Evolutionary conservation across 2,329 filamentous ascomycete species (phyloP), one percentile per base, ranked within the genome.

Genomic region (Fusarium paranaense): DNA sequence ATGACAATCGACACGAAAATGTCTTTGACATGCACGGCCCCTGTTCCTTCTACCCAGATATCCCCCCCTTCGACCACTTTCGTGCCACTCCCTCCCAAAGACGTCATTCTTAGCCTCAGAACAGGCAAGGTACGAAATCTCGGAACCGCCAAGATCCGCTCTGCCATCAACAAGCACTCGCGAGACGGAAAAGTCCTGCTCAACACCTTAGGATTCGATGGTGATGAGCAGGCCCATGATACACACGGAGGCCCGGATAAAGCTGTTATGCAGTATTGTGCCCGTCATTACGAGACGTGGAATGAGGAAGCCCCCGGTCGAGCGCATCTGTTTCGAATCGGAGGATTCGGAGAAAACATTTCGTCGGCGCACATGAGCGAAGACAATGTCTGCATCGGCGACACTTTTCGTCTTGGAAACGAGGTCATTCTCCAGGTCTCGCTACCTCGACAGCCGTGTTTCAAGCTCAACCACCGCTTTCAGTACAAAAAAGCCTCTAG

Each of bases 391-490:
- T 75, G 73, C 8, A 69, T 75, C n/a, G 73, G 73, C 4, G 73
- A 75, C 35, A 13, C 45, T 4, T 76, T 65, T 27, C 63, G 60
- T 16, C 37, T 75, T 22, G 73, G 73, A 5, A 20, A 18, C 6
- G 61, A 69, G n/a, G 73, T 71, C 2, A 22, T 60, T 5, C 59
- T 75, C 6, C 66, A 75, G 54, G 73, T 76, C 9, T 66, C 72
- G 33, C 64, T 66, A 6, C 73, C 73, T 10, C 52, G 73, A 20
- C 73, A 75, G 16, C 73, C 73, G 4, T 75, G 73, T 27, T 75
- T 66, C 16, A 75, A 75, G 64, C 71, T 75, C 20, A 75, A 75
- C 6, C 70, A 75, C 20, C 73, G 73, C 3, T 75, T 75, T 27
- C 71, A 76, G 30, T 61, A 72, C 20, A 74, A 72, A 32, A 69